A percentile compares a stretch with the other conserved stretches of the same genome.
These are phyloP conservation scores for Elongisporangium anandrum DNA, from an alignment of 352 stramenopile species.

Conservation along the genomic window DNA sequence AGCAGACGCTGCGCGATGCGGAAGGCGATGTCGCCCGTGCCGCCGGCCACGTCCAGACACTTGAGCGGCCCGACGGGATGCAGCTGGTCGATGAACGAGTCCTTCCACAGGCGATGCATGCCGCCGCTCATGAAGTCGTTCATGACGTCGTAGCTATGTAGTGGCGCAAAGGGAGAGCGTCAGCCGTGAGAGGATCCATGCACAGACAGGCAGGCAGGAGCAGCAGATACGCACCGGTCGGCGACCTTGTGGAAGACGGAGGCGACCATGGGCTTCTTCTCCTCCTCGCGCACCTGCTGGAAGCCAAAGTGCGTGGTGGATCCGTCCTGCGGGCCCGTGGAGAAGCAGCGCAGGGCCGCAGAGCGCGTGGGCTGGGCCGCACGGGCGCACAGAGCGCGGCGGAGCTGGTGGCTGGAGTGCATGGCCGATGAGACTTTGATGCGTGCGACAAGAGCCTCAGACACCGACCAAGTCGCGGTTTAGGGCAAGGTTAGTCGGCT, in stretches of 20 bases:
- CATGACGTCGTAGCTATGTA: constrained; percentile 97
- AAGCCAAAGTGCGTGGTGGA: constrained; percentile 88
- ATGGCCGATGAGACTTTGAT: neutral
- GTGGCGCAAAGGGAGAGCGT: neutral
- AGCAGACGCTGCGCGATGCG: constrained; percentile 87
- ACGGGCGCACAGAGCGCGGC: neutral
- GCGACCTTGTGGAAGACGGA: constrained; percentile 98
- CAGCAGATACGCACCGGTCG: constrained; percentile 70
- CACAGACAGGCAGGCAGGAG: constrained; percentile 3
- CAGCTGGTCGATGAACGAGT: constrained; percentile 91
- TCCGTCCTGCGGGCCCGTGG: neutral
- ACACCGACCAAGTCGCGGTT: neutral
- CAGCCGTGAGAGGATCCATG: too few relatives aligned
- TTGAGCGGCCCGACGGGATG: constrained; percentile 68
- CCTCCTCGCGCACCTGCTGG: constrained; percentile 84
- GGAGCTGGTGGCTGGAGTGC: neutral
- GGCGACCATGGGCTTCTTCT: constrained; percentile 95
- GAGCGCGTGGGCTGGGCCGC: neutral
- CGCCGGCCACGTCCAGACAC: constrained; percentile 96
- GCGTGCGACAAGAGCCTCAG: neutral
- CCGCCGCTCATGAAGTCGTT: constrained; percentile 99
- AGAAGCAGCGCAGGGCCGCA: neutral
- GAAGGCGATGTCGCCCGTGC: constrained; percentile 99
- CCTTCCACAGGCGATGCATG: constrained; percentile 96
- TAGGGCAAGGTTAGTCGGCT: neutral